These are phyloP conservation scores for Sporothrix brunneoviolacea DNA, from an alignment of 2,329 filamentous ascomycete genomes.

Conservation along the genomic window DNA sequence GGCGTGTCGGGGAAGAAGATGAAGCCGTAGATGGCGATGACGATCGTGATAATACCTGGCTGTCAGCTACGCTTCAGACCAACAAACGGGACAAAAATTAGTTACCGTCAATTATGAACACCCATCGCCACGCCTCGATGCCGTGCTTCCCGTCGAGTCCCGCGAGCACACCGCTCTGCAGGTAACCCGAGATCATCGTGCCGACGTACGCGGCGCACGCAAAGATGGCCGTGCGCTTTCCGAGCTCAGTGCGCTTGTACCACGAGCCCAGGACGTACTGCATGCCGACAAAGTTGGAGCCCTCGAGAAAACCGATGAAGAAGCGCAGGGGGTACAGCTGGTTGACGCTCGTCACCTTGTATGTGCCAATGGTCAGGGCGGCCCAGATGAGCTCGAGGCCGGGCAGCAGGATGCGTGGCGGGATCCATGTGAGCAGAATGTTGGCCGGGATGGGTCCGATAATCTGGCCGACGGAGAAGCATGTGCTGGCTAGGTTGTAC, in stretches of 20 bases:
- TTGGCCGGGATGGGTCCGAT: slow-evolving; percentile 20
- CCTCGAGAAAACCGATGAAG: slow-evolving; percentile 48
- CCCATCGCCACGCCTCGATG: slow-evolving; percentile 48
- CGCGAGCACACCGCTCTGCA: slow-evolving; percentile 35
- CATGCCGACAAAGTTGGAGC: slow-evolving; percentile 47
- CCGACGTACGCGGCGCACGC: slow-evolving; percentile 51
- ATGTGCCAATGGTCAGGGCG: slow-evolving; percentile 19
- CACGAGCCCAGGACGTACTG: slow-evolving; percentile 43
- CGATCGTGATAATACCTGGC: slow-evolving; percentile 48
- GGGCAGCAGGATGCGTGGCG: slow-evolving; percentile 14
- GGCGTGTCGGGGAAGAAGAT: slow-evolving; percentile 44
- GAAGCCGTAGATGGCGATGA: slow-evolving; percentile 44
- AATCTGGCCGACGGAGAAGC: slow-evolving; percentile 21
- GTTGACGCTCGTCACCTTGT: slow-evolving; percentile 15
- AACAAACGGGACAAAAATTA: too few relatives aligned
- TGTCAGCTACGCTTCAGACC: too few relatives aligned
- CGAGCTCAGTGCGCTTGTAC: slow-evolving; percentile 54
- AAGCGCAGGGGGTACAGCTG: slow-evolving; percentile 44
- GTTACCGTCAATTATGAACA: slow-evolving; percentile 42
- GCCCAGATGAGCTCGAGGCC: slow-evolving; percentile 17
- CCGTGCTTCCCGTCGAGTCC: slow-evolving; percentile 35
- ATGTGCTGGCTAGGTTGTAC: slow-evolving; percentile 32
- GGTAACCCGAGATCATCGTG: slow-evolving; percentile 25
- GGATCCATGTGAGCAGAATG: slow-evolving; percentile 19
- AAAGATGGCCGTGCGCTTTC: slow-evolving; percentile 57